Evolutionary conservation across 805 yeast genomes (phyloP), one percentile per base, ranked within the genome.

Genomic region (Debaryomyces prosopidis): DNA sequence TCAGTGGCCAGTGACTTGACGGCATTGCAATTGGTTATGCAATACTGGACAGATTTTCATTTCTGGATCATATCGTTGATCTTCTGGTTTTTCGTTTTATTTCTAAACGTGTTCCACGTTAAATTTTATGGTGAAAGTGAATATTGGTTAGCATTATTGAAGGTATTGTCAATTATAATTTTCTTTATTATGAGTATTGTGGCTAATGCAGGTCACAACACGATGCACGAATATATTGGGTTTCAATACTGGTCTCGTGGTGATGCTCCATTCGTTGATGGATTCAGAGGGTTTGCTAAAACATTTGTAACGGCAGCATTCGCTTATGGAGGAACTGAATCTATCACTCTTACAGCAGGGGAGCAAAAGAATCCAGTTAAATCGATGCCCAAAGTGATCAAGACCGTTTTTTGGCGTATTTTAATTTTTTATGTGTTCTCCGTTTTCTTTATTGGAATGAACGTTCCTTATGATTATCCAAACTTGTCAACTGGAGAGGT

Each of bases 201-300:
- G 7, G 82, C 77, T 40, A 80, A 79, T 53, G 80, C 75, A 17
- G 87, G 87, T 36, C 82, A 82, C 40, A 81, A 81, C 50, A 68
- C 70, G 9, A 30, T 45, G n/a, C 62, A 69, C 42, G 67, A 64
- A 36, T 71, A 70, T 51, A 64, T 69, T 34, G 76, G 76, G 3
- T 68, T 71, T 53, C 76, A 70, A 54, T 66, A 69, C 48, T 71
- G 75, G 75, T 48, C 59, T 18, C 58, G 69, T 40, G 78, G 79
- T 7, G 84, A 77, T 20, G 80, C 80, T n/a, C 79, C 81, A 9
- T 66, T 76, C 50, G 79, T 76, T 31, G 54, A 76, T 51, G 81
- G 81, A 2, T 75, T 79, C 57, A 68, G 69, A 52, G 82, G 82
- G 5, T 75, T 79, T 55, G 78, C 79, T 31, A 66, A 69, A 16